Evolutionary conservation across 306 rosid species (phyloP), one percentile per base, ranked within the genome.

Genomic region (Quercus agrifolia): DNA sequence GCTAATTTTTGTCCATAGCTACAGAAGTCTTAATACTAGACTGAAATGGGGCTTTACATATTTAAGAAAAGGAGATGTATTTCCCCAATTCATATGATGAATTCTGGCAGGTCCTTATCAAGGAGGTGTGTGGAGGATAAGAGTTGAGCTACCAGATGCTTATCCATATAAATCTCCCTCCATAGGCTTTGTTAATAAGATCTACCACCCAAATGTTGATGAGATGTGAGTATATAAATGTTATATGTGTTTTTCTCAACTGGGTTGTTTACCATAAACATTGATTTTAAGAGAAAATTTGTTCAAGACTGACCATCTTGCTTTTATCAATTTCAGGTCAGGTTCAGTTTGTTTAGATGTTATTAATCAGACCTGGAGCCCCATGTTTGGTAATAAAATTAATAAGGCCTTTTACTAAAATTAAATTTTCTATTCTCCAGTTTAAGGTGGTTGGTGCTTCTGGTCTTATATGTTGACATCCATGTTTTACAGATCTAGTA

Each of bases 281-380:
- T 35, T 55, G 59, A 58, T 58, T 81, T 80, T 44, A 74, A 44
- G 72, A 64, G 69, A 31, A 46, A 35, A 7, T 25, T 49, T 61
- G 70, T 33, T 64, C 58, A 30, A 73, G 75, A 20, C 14, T 74
- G 80, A 74, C 63, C 72, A 23, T 72, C 8, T 74, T 83, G 73
- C 62, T 79, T 2, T 66, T 38, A 9, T 52, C 56, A 49, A 56
- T 73, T 85, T 79, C 89, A 88, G 91, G 91, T 85, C 91, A 19
- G 91, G 91, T 78, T 85, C 89, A n/a, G 87, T 88, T 81, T 88
- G 91, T 83, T 85, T 88, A 55, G 91, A 88, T 85, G 91, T 85
- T 56, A 88, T 88, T 80, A 88, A 88, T 78, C 91, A 88, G 81
- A 85, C 85, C 71, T 88, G 91, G 91, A 88, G 91, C 78, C 91